These are phyloP conservation scores for Cercis canadensis DNA, from an alignment of 306 rosid genomes.

Conservation along the genomic window DNA sequence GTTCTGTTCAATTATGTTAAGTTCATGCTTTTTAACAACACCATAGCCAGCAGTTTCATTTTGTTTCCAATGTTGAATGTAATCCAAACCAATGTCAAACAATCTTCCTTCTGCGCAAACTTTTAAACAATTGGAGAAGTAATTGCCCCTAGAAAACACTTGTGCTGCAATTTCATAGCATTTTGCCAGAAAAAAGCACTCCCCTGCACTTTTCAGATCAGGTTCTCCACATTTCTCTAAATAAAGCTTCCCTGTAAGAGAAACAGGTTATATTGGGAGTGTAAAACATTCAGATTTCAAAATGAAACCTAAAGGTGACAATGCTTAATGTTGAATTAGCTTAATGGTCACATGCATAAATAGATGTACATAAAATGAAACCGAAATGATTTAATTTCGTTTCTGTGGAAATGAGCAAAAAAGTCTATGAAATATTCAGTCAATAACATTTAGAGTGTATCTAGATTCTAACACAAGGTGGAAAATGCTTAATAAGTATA, in stretches of 20 bases:
- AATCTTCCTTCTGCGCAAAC: slow-evolving; percentile 50
- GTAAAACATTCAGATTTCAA: no score
- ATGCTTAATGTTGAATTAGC: no score
- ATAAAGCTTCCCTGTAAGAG: slow-evolving; percentile 52
- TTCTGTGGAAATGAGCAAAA: no score
- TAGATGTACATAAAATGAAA: no score
- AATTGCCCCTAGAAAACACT: slow-evolving; percentile 54
- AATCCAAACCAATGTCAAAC: slow-evolving; percentile 53
- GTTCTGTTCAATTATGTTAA: slow-evolving; percentile 44
- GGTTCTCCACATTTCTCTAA: slow-evolving; percentile 52
- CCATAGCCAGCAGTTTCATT: slow-evolving; percentile 25
- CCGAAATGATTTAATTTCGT: no score
- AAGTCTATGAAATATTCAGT: no score
- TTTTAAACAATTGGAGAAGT: slow-evolving; percentile 51
- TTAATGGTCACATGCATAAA: no score
- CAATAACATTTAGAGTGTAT: no score
- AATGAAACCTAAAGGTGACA: no score
- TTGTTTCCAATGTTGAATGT: slow-evolving; percentile 54
- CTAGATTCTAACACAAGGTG: no score
- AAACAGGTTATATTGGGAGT: not conserved
- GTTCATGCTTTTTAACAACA: slow-evolving; percentile 19
- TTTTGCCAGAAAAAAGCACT: slow-evolving; percentile 55
- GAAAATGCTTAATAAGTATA: no score
- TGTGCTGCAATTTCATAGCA: slow-evolving; percentile 64
- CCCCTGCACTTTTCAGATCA: slow-evolving; percentile 56